phyloP scores from a whole-genome alignment of 805 yeast species.

The Tetrapisispora namnaoensis region DNA sequence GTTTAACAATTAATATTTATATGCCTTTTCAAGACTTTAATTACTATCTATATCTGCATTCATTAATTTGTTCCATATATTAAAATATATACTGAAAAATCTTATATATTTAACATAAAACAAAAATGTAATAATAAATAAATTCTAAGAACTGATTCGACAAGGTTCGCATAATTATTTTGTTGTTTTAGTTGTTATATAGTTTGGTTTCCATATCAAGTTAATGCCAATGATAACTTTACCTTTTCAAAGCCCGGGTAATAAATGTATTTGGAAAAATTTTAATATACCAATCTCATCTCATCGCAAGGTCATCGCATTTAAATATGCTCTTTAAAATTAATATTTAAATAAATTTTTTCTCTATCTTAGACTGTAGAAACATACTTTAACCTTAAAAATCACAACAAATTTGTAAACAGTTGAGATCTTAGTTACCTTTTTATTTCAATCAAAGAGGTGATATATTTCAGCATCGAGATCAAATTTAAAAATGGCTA shows the following conservation, averaged over 20 bases:
- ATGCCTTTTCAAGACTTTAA: neutral
- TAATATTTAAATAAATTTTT: too few relatives aligned
- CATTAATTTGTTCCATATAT: neutral
- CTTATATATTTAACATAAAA: neutral
- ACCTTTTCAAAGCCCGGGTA: neutral
- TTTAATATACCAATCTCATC: conserved; percentile 15
- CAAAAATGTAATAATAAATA: neutral
- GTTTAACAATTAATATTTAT: conserved; percentile 17
- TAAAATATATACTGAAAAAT: neutral
- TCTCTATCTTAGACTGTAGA: too few relatives aligned
- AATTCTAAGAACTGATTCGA: neutral
- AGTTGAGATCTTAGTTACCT: neutral
- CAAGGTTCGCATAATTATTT: too few relatives aligned
- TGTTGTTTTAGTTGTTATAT: neutral
- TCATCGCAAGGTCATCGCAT: conserved; percentile 15
- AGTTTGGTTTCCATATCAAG: too few relatives aligned
- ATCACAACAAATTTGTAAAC: neutral
- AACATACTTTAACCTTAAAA: neutral
- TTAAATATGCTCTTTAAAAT: neutral
- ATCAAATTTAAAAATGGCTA: conserved; percentile 47
- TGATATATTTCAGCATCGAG: neutral
- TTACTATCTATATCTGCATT: neutral
- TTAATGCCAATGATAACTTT: neutral
- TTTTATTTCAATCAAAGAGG: neutral
- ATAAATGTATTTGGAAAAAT: neutral